Percentiles rank a stretch among this genome's conserved stretches.
These are phyloP conservation scores for Annulohypoxylon truncatum DNA, from an alignment of 2,329 filamentous ascomycete species.

Conservation along the genomic window DNA sequence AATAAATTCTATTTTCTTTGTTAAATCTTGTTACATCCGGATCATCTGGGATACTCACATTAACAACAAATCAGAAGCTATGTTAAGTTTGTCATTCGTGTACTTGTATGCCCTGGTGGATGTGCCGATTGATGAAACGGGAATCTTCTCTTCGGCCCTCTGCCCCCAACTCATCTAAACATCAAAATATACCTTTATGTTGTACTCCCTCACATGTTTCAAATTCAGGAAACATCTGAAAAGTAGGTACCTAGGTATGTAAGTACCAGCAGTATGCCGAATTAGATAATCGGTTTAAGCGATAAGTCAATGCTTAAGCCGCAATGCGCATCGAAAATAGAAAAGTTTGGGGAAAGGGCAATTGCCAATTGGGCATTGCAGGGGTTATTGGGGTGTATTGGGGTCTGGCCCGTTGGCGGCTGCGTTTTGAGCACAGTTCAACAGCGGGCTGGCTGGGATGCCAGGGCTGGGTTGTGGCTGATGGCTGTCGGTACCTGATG, in stretches of 20 bases:
- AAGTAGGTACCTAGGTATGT: no score
- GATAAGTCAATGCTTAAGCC: conserved; percentile 5
- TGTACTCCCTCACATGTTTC: not conserved
- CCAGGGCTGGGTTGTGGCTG: conserved; percentile 19
- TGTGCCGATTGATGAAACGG: not conserved
- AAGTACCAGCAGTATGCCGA: not conserved
- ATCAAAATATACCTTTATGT: conserved; percentile 4
- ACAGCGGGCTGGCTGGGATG: not conserved
- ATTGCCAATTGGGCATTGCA: conserved; percentile 1
- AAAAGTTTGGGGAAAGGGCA: conserved; percentile 23
- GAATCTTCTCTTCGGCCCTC: not conserved
- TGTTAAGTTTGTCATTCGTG: not conserved
- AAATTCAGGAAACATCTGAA: not conserved
- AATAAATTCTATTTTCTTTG: not conserved
- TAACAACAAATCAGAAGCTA: not conserved
- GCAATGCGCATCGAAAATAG: conserved; percentile 22
- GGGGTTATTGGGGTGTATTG: conserved; percentile 6
- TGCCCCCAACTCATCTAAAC: conserved; percentile 5
- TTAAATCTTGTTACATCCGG: not conserved
- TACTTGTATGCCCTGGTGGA: not conserved
- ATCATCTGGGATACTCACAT: not conserved
- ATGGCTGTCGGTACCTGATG: conserved; percentile 17
- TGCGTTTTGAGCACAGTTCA: not conserved
- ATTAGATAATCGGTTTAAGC: not conserved
- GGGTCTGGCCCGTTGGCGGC: conserved; percentile 11